Base-by-base conservation (phyloP, 2,329 filamentous ascomycete species). In the Septoria linicola region DNA sequence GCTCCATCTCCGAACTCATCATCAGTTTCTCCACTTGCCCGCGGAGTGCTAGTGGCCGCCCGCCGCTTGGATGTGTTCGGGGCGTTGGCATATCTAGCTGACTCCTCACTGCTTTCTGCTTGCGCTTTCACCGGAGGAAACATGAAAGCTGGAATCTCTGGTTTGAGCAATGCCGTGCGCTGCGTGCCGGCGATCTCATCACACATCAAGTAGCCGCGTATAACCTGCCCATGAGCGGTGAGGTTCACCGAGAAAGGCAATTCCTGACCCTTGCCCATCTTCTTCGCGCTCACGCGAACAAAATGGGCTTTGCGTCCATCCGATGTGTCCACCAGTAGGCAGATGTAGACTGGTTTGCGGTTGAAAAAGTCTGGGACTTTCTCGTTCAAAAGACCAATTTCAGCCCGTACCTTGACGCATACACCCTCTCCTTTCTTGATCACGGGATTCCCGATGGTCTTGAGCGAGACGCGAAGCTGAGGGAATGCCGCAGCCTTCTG, bases 151-250 rank as follows among this genome's bases (percentile, higher is more conserved):
- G 75, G 71, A 17, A 84, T 64, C 31, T 76, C 69, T 4, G 76
- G 77, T 44, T 73, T 76, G 8, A 84, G 54, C 19, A 75, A 73
- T 5, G 79, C 81, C 53, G 73, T 70, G 54, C 76, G 73, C 63
- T 77, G 68, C 8, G 81, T 84, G 8, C 81, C 81, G 54, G 80
- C 81, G 61, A 97, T 86, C 36, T 89, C 85, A 70, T 96, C 92
- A 59, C 91, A 97, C 68, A 88, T 87, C 41, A 91, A 76, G 64
- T 84, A 82, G 54, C 83, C 88, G 19, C 77, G 77, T 27, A 93
- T 79, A 2, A 76, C 71, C 50, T 85, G 80, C 14, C 80, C 77
- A 0, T 74, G 66, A 3, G 72, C 72, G 1, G 68, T 77, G 16
- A 89, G 66, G 0, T 79, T 71, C 1, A 83, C 79, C 16, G 71